Evolutionary conservation across 106 monocot species (phyloP).

Genomic region (Alisma plantagoaquatica): DNA sequence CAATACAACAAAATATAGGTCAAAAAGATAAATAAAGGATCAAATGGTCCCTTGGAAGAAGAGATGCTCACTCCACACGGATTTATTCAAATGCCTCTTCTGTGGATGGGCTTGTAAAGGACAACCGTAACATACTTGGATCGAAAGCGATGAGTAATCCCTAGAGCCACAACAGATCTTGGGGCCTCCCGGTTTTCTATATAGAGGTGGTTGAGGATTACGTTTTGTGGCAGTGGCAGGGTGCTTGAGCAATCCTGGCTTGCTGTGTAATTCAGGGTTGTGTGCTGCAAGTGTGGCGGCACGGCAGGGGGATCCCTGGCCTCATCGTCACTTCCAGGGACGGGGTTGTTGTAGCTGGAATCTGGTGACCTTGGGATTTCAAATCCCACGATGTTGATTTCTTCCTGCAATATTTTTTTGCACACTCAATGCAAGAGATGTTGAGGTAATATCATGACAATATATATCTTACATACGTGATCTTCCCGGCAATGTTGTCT

Average conservation of each 20-base stretch:
- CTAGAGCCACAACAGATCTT: constrained; percentile 67
- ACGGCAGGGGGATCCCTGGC: constrained; percentile 59
- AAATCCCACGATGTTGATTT: constrained; percentile 61
- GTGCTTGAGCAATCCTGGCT: constrained; percentile 29
- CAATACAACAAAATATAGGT: too few relatives aligned
- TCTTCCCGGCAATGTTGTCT: constrained; percentile 5
- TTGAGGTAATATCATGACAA: background rate
- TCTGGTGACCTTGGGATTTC: constrained; percentile 81
- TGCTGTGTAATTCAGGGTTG: constrained; percentile 26
- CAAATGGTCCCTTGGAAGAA: too few relatives aligned
- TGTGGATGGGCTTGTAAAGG: constrained; percentile 76
- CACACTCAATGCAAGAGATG: background rate
- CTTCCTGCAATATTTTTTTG: constrained; percentile 42
- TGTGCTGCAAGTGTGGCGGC: constrained; percentile 68
- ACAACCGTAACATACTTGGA: constrained; percentile 79
- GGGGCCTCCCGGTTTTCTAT: constrained; percentile 72
- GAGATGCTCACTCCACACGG: too few relatives aligned
- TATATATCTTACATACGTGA: constrained; percentile 2
- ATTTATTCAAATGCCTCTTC: constrained; percentile 34
- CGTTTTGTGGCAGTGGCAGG: constrained; percentile 59
- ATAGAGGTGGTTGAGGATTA: constrained; percentile 84
- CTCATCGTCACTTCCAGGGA: constrained; percentile 71
- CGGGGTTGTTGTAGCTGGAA: constrained; percentile 60
- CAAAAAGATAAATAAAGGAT: too few relatives aligned
- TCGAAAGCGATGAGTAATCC: constrained; percentile 71